Conservation (phyloP, 495 filamentous ascomycete genomes). For the Baudoinia panamericana region DNA sequence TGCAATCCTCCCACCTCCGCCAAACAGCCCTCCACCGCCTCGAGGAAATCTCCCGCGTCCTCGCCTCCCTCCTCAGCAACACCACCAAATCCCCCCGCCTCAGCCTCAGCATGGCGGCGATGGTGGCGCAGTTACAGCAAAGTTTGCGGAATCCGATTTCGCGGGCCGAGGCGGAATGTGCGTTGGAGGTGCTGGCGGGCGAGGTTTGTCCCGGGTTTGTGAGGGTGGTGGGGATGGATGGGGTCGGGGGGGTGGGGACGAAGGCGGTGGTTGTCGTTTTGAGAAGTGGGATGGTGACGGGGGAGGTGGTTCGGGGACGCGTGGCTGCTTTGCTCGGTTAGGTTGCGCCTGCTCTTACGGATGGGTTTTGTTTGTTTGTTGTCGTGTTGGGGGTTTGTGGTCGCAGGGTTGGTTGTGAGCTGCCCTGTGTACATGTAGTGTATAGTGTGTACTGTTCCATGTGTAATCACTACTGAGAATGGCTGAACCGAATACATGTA, state of each 20-base stretch:
- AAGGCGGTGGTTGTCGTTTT: too few relatives aligned
- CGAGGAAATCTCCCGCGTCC: slow-evolving; percentile 45
- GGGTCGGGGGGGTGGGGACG: slow-evolving; percentile 42
- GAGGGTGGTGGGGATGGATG: slow-evolving; percentile 40
- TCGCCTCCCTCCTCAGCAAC: slow-evolving; percentile 38
- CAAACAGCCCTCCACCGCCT: slow-evolving; percentile 46
- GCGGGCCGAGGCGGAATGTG: slow-evolving; percentile 42
- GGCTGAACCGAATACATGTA: too few relatives aligned
- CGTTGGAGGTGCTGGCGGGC: slow-evolving; percentile 42
- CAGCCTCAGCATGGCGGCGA: slow-evolving; percentile 47
- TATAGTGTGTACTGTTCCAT: too few relatives aligned
- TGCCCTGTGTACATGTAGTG: too few relatives aligned
- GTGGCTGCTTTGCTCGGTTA: too few relatives aligned
- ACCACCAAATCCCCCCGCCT: slow-evolving; percentile 28
- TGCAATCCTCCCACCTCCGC: too few relatives aligned
- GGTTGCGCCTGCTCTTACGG: too few relatives aligned
- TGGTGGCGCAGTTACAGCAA: slow-evolving; percentile 45
- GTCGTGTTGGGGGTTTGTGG: too few relatives aligned
- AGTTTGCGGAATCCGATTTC: slow-evolving; percentile 49
- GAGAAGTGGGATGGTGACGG: slow-evolving; percentile 34
- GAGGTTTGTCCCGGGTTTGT: slow-evolving; percentile 56
- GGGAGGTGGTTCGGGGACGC: too few relatives aligned
- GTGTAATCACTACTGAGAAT: too few relatives aligned
- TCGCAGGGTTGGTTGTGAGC: too few relatives aligned
- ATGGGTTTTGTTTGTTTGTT: too few relatives aligned